Conservation (phyloP, 805 yeast genomes). For the Candida koratica region DNA sequence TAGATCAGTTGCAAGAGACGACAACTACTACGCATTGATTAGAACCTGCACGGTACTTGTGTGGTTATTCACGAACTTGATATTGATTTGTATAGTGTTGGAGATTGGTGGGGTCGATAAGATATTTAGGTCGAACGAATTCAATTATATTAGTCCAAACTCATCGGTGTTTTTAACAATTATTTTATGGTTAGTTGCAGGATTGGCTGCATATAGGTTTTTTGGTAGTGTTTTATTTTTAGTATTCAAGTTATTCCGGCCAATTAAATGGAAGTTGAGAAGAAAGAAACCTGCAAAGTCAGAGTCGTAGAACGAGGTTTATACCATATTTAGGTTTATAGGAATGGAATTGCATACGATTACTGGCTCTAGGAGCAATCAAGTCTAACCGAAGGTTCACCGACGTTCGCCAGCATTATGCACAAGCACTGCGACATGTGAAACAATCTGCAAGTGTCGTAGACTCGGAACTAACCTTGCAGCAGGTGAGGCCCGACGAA, state of each 20-base stretch:
- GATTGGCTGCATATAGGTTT: slow-evolving; percentile 79
- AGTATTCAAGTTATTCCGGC: slow-evolving; percentile 33
- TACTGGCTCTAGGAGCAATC: no score
- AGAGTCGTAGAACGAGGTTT: no score
- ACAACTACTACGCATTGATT: slow-evolving; percentile 84
- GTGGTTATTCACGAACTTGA: slow-evolving; percentile 87
- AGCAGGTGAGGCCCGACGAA: no score
- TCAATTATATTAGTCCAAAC: slow-evolving; percentile 36
- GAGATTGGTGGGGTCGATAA: slow-evolving; percentile 73
- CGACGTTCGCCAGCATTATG: no score
- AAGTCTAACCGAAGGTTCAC: no score
- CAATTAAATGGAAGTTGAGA: slow-evolving; percentile 38
- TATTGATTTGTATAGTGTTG: slow-evolving; percentile 75
- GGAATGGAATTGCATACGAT: no score
- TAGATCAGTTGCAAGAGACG: slow-evolving; percentile 38
- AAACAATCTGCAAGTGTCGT: no score
- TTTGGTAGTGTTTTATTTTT: slow-evolving; percentile 68
- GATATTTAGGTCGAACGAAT: slow-evolving; percentile 27
- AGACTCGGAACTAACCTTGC: no score
- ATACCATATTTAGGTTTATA: no score
- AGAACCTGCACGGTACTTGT: slow-evolving; percentile 83
- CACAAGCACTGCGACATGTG: no score
- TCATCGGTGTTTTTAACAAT: slow-evolving; percentile 73
- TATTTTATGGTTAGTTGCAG: slow-evolving; percentile 90
- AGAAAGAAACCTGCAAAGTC: slow-evolving; percentile 1